These are phyloP conservation scores for Dryas integrifolia DNA, from an alignment of 331 rosid species.

Conservation along the genomic window DNA sequence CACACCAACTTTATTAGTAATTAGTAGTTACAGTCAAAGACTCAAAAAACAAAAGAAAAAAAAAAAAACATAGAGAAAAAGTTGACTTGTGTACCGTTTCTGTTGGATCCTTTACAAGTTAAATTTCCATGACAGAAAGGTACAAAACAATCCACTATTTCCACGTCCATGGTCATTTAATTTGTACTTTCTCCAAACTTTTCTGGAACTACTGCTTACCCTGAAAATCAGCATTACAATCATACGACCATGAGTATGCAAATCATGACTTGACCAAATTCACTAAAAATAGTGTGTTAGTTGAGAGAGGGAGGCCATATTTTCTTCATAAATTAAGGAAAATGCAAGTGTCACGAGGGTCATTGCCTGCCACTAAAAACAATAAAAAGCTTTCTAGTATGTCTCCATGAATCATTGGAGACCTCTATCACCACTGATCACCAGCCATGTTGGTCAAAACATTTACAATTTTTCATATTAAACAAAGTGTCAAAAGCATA, in stretches of 20 bases:
- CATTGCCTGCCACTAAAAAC: slow-evolving; percentile 5
- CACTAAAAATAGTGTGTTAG: no score
- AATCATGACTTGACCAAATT: no score
- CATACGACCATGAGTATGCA: no score
- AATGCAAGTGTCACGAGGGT: not conserved
- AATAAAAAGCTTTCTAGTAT: slow-evolving; percentile 3
- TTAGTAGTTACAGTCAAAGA: no score
- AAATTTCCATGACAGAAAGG: no score
- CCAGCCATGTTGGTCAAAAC: slow-evolving; percentile 3
- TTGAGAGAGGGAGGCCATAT: not conserved
- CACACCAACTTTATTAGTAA: no score
- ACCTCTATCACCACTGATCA: not conserved
- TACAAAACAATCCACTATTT: no score
- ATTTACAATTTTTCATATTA: not conserved
- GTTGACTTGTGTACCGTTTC: no score
- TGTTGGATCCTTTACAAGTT: no score
- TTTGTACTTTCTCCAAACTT: not conserved
- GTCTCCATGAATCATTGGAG: slow-evolving; percentile 29
- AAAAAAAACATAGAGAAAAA: not conserved
- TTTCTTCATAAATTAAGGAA: slow-evolving; percentile 16
- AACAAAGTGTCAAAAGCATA: slow-evolving; percentile 16
- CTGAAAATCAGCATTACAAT: not conserved
- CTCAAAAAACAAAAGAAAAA: no score
- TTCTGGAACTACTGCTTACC: not conserved
- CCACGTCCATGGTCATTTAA: not conserved